Base-by-base conservation (phyloP, 768 basidiomycete species). In the Butyriboletus loyo region DNA sequence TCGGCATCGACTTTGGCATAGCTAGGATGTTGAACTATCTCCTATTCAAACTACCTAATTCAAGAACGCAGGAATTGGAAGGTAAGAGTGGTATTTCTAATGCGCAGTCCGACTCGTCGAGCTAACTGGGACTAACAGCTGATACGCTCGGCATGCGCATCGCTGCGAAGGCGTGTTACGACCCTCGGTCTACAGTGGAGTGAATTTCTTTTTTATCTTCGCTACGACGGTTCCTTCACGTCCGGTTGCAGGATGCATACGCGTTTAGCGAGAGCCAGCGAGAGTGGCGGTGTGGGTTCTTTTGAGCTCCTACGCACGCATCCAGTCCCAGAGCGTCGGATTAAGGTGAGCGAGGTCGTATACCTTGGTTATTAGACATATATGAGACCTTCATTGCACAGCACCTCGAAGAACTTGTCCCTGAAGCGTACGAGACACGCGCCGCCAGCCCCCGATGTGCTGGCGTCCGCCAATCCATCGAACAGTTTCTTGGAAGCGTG, bases 101-200 rank as follows among this genome's bases (percentile, higher is more conserved):
- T 17, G 31, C 21, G 32, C 1, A 13, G 22, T 34, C 32, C 17
- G 13, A 30, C 13, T 21, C 21, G n/a, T 42, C 25, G 22, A 39
- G n/a, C 55, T 64, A 7, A 53, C 19, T 24, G 11, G 34, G 30
- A 15, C 15, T 42, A 31, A 15, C 57, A 92, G 95, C 95, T 34
- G 95, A 98, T 65, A 77, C 82, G 27, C 87, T 98, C 46, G 95
- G 96, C 8, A 68, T 98, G 41, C 77, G 78, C 7, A 75, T 98
- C 25, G 87, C 87, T 73, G 78, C 91, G 45, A 79, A 77, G 58
- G 95, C 93, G 0, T 98, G 95, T 70, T 98, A 83, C 66, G 81
- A 98, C 63, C 94, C 95, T 0, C 72, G 68, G 17, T 88, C 85
- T 21, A 81, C 90, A 4, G 83, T 88, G 13, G 76, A 78, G 92